These are phyloP conservation scores for Plasmopara halstedii DNA, from an alignment of 352 stramenopile species.

Conservation along the genomic window DNA sequence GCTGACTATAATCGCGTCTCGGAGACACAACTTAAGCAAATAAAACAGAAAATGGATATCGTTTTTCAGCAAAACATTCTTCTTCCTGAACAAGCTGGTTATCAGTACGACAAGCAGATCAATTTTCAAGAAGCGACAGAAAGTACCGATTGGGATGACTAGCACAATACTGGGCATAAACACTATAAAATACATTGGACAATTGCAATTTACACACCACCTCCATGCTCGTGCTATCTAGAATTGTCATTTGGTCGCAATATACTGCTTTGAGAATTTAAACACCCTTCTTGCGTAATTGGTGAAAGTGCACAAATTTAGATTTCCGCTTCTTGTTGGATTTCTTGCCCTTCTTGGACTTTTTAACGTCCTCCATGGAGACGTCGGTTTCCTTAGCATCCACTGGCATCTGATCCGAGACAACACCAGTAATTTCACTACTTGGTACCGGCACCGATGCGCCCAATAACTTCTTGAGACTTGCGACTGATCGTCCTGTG, in stretches of 20 bases:
- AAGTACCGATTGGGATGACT: conserved; percentile 56
- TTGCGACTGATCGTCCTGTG: conserved; percentile 45
- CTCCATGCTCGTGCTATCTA: not conserved
- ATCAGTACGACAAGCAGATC: conserved; percentile 67
- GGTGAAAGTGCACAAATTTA: conserved; percentile 85
- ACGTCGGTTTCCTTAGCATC: conserved; percentile 40
- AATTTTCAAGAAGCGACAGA: conserved; percentile 37
- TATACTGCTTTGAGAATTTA: too few relatives aligned
- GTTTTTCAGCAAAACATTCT: conserved; percentile 61
- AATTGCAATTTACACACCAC: conserved; percentile 35
- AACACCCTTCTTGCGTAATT: conserved; percentile 81
- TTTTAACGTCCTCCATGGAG: conserved; percentile 35
- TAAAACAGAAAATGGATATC: conserved; percentile 65
- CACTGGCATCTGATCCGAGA: conserved; percentile 20
- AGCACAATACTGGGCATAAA: conserved; percentile 11
- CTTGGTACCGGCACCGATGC: conserved; percentile 34
- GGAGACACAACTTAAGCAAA: conserved; percentile 56
- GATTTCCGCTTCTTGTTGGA: conserved; percentile 56
- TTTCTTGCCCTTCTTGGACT: conserved; percentile 57
- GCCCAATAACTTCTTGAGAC: conserved; percentile 72
- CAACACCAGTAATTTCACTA: conserved; percentile 37
- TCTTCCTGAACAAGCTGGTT: conserved; percentile 41
- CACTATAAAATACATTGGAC: conserved; percentile 47
- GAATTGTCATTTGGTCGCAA: conserved; percentile 10
- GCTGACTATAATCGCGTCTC: conserved; percentile 78